phyloP scores from a whole-genome alignment of 2,329 filamentous ascomycete genomes.

The Arthrinium phaeospermum region DNA sequence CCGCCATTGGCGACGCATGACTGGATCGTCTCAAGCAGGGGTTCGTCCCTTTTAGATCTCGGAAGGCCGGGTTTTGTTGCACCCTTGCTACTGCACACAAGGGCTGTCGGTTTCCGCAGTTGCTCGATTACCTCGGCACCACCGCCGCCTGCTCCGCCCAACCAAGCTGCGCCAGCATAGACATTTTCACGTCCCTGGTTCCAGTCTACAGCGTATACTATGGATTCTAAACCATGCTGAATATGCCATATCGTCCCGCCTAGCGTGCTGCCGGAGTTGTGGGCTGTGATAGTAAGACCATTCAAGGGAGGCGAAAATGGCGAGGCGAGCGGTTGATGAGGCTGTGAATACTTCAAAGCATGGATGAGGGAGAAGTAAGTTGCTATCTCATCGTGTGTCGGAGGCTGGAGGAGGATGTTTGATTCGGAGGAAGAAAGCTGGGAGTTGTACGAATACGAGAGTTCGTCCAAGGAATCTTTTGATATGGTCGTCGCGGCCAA shows the following conservation, averaged over 20 bases:
- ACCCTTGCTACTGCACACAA: constrained; percentile 89
- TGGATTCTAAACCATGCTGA: constrained; percentile 93
- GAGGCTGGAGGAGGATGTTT: constrained; percentile 69
- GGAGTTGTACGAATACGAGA: constrained; percentile 56
- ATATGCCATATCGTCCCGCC: constrained; percentile 99
- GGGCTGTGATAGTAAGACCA: constrained; percentile 92
- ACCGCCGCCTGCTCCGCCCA: constrained; percentile 79
- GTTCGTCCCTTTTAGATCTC: constrained; percentile 83
- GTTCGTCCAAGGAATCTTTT: constrained; percentile 71
- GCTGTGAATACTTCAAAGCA: constrained; percentile 94
- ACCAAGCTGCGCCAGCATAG: constrained; percentile 89
- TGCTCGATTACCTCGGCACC: constrained; percentile 93
- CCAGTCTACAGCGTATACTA: constrained; percentile 98
- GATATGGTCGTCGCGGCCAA: constrained; percentile 86
- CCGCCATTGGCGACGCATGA: constrained; percentile 81
- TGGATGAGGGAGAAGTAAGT: constrained; percentile 91
- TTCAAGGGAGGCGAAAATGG: constrained; percentile 89
- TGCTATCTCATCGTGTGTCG: constrained; percentile 86
- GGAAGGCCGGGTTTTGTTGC: constrained; percentile 73
- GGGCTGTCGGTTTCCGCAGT: constrained; percentile 87
- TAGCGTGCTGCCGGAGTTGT: constrained; percentile 93
- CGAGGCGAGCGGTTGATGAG: constrained; percentile 86
- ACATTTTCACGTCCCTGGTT: constrained; percentile 97
- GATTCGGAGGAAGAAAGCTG: constrained; percentile 55
- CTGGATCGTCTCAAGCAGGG: constrained; percentile 82